Percentiles rank a stretch among this genome's conserved stretches.
phyloP scores from a whole-genome alignment of 164 flowering plant genomes.

The Annona squamosa region DNA sequence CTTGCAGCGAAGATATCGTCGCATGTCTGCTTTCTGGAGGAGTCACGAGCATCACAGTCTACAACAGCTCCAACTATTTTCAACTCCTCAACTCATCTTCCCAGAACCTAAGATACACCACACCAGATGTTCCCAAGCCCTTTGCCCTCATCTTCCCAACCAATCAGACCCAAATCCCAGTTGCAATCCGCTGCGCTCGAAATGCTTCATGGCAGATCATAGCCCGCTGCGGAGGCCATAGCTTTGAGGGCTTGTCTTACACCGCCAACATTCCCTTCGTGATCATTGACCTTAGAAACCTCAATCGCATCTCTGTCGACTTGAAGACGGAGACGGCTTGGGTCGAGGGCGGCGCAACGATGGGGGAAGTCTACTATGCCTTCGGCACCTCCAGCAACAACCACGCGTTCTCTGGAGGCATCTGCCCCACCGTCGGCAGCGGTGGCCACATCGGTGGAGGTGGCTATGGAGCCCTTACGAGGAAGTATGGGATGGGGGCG shows the following conservation, averaged over 20 bases:
- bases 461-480: slow-evolving; percentile 19
- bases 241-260: slow-evolving; percentile 1
- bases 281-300: background rate
- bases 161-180: background rate
- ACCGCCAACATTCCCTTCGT: background rate
- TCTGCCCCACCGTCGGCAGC: background rate
- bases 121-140: background rate
- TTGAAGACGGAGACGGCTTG: background rate
- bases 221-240: slow-evolving; percentile 2
- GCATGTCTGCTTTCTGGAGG: background rate
- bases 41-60: background rate
- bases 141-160: background rate
- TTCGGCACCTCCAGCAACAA: slow-evolving; percentile 9
- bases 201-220: background rate
- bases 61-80: background rate
- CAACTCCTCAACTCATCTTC: background rate
- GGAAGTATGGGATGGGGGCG: slow-evolving; percentile 23
- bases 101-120: background rate
- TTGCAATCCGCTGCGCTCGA: background rate
- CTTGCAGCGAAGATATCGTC: background rate
- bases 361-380: slow-evolving; percentile 12
- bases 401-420: background rate
- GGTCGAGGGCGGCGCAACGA: background rate
- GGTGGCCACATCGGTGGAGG: slow-evolving; percentile 17
- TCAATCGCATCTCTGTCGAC: background rate